Percentiles rank a stretch among this genome's conserved stretches.
These are phyloP conservation scores for Linderniella brevidens DNA, from an alignment of 257 asterid species.

Conservation along the genomic window DNA sequence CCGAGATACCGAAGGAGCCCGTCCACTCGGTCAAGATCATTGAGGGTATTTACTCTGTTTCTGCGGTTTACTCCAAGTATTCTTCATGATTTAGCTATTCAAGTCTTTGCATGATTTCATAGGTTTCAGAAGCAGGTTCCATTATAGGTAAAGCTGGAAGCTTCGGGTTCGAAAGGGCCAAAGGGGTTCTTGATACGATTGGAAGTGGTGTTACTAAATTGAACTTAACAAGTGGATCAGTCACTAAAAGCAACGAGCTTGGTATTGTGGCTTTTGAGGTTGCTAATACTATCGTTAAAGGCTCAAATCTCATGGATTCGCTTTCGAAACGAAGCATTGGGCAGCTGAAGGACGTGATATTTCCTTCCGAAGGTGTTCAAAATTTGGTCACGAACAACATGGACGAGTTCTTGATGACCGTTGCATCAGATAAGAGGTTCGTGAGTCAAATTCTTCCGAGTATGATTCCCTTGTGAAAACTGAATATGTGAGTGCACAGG, in stretches of 20 bases:
- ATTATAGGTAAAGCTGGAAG: conserved; percentile 19
- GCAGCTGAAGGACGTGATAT: conserved; percentile 19
- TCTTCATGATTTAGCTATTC: neutral
- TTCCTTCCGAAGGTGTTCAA: conserved; percentile 46
- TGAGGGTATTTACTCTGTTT: conserved; percentile 11
- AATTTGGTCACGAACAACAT: conserved; percentile 35
- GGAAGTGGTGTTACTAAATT: conserved; percentile 31
- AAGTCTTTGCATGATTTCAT: neutral
- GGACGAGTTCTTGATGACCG: conserved; percentile 48
- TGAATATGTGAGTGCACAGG: conserved; percentile 16
- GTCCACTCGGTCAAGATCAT: conserved; percentile 38
- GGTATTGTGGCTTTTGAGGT: conserved; percentile 39
- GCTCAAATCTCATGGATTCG: conserved; percentile 30
- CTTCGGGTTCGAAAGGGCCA: conserved; percentile 17
- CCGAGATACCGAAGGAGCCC: conserved; percentile 40
- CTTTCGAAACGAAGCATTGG: conserved; percentile 15
- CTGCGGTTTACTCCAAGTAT: too few relatives aligned
- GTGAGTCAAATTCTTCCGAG: conserved; percentile 1
- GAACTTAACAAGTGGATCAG: conserved; percentile 25
- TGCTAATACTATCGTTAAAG: conserved; percentile 30
- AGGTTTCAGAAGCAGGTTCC: conserved; percentile 23
- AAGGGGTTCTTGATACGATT: conserved; percentile 14
- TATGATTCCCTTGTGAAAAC: neutral
- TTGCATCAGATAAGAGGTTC: conserved; percentile 72
- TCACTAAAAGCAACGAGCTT: conserved; percentile 27